phyloP scores from a whole-genome alignment of 1,284 basidiomycete genomes.

The Schizophyllum amplum region DNA sequence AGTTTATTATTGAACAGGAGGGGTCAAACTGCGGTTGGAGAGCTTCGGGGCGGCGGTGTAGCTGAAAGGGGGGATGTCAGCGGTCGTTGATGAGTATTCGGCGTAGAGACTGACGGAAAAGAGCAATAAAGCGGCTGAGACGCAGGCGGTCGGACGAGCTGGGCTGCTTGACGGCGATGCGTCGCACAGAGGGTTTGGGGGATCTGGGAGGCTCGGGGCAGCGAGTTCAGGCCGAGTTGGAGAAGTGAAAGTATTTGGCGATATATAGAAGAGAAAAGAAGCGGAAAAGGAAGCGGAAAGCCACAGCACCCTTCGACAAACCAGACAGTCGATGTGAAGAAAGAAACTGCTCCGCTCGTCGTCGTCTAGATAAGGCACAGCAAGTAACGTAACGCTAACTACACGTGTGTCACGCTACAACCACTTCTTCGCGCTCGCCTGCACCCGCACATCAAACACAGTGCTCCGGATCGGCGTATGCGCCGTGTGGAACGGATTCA shows the following conservation, averaged over 20 bases:
- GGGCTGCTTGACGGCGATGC: no score
- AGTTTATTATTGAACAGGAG: constrained; percentile 4
- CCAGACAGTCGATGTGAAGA: constrained; percentile 11
- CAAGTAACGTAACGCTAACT: constrained; percentile 15
- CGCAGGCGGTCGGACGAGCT: constrained; percentile 24
- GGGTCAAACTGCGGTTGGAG: background rate
- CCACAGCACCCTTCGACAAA: constrained; percentile 9
- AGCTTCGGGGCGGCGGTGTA: background rate
- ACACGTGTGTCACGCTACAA: constrained; percentile 32
- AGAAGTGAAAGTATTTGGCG: constrained; percentile 8
- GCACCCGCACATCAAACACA: constrained; percentile 76
- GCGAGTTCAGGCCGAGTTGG: constrained; percentile 7
- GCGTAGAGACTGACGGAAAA: constrained; percentile 1
- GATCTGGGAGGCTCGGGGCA: background rate
- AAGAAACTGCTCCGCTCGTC: background rate
- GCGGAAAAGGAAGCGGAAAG: constrained; percentile 18
- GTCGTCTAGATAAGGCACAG: constrained; percentile 16
- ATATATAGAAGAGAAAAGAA: constrained; percentile 17
- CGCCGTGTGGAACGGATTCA: constrained; percentile 91
- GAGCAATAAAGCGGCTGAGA: constrained; percentile 9
- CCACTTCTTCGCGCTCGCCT: constrained; percentile 82
- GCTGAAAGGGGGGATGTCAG: background rate
- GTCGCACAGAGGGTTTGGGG: background rate
- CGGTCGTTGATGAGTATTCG: background rate
- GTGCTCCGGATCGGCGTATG: constrained; percentile 75